A percentile compares a stretch with the other conserved stretches of the same genome.
phyloP scores from a whole-genome alignment of 371 early-diverging fungal genomes.

The Gilbertella persicaria region DNA sequence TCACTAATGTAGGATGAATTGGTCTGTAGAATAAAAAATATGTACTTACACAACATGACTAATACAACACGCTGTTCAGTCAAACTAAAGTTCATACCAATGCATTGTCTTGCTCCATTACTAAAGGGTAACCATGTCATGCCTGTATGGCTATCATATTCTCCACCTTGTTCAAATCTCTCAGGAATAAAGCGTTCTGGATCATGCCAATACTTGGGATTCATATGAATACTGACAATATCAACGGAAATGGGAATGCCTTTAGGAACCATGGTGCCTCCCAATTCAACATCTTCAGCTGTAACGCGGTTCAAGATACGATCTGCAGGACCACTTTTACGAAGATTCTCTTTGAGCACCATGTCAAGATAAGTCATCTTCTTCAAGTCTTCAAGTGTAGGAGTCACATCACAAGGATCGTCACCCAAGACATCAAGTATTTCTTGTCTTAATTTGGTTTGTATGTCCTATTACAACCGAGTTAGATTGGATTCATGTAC shows the following conservation, averaged over 20 bases:
- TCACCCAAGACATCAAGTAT: conserved; percentile 54
- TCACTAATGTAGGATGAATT: conserved; percentile 17
- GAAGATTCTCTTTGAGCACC: conserved; percentile 45
- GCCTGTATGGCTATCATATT: conserved; percentile 6
- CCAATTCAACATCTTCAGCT: conserved; percentile 25
- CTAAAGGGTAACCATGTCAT: conserved; percentile 33
- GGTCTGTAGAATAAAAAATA: neutral
- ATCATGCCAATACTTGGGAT: conserved; percentile 21
- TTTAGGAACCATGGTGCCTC: conserved; percentile 43
- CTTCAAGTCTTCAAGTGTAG: conserved; percentile 43
- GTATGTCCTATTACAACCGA: conserved; percentile 28
- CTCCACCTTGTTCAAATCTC: conserved; percentile 15
- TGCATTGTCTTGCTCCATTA: conserved; percentile 32
- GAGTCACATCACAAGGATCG: conserved; percentile 32
- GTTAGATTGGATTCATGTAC: neutral
- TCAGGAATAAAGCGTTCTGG: conserved; percentile 27
- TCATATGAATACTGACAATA: conserved; percentile 33
- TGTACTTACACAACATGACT: conserved; percentile 30
- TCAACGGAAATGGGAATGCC: conserved; percentile 37
- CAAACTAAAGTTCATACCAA: conserved; percentile 35
- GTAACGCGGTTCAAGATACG: conserved; percentile 22
- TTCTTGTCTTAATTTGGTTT: conserved; percentile 50
- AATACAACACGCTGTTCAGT: conserved; percentile 33
- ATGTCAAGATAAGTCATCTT: conserved; percentile 48
- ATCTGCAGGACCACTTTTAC: conserved; percentile 39